A percentile compares a stretch with the other conserved stretches of the same genome.
Conservation (phyloP, 2,329 filamentous ascomycete genomes). For the Catunica adiposa region DNA sequence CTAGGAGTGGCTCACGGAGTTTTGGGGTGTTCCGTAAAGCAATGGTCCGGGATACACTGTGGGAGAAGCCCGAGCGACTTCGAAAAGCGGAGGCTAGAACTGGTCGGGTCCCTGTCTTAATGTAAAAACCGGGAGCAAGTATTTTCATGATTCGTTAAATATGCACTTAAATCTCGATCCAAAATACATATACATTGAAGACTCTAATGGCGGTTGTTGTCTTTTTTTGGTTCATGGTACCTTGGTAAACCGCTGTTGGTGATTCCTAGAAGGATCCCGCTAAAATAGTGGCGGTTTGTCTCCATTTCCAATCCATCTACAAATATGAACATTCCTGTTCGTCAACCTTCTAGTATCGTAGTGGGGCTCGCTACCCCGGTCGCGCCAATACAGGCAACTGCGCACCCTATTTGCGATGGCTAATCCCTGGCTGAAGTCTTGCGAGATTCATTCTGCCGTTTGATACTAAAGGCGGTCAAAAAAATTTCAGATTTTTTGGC, state of each 20-base stretch:
- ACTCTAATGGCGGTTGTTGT: too few species aligned
- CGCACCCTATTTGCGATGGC: not conserved
- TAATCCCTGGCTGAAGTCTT: conserved; percentile 8
- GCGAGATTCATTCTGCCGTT: conserved; percentile 11
- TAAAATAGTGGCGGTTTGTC: not conserved
- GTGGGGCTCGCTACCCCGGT: not conserved
- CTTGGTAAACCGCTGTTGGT: not conserved
- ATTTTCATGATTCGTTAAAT: too few species aligned
- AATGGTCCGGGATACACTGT: not conserved
- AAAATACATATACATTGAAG: too few species aligned
- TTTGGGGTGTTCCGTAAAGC: not conserved
- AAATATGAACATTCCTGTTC: not conserved
- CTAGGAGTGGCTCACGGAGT: too few species aligned
- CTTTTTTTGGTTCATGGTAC: not conserved
- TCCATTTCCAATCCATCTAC: not conserved
- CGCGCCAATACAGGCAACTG: not conserved
- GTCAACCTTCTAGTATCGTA: not conserved
- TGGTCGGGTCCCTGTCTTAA: not conserved
- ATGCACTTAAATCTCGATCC: too few species aligned
- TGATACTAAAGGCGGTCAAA: conserved; percentile 13
- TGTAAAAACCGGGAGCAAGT: not conserved
- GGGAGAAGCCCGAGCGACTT: not conserved
- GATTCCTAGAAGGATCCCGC: not conserved
- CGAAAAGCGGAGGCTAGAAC: not conserved
- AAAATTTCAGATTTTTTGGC: conserved; percentile 15